Evolutionary conservation across 257 asterid genomes (phyloP).

Genomic region (Forsythia viridissima): DNA sequence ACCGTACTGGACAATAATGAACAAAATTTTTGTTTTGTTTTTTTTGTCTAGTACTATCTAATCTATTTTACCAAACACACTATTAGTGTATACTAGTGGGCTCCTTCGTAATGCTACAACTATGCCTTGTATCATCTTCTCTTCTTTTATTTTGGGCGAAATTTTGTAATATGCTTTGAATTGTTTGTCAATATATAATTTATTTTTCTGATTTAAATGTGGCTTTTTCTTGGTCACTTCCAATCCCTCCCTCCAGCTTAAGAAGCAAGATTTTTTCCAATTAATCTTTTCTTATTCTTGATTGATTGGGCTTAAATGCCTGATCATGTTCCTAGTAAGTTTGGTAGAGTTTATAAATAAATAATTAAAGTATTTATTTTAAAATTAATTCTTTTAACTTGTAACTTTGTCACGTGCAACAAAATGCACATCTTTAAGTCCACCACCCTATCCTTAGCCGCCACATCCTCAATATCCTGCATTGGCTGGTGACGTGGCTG

Average conservation of each 20-base stretch:
- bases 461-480: too few species aligned
- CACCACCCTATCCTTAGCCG: too few species aligned
- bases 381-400: too few species aligned
- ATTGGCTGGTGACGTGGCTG: too few species aligned
- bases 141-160: constrained; percentile 8
- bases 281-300: neutral
- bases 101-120: constrained; percentile 16
- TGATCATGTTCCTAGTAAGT: too few species aligned
- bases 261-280: neutral
- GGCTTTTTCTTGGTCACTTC: neutral
- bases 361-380: too few species aligned
- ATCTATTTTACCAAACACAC: neutral
- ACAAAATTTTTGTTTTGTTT: neutral
- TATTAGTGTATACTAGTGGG: neutral
- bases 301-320: too few species aligned
- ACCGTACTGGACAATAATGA: neutral
- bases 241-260: neutral
- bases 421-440: too few species aligned
- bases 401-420: too few species aligned
- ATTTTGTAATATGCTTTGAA: constrained; percentile 38
- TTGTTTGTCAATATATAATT: constrained; percentile 40
- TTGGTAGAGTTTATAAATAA: too few species aligned
- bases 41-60: neutral
- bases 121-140: constrained; percentile 27
- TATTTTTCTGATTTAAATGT: neutral